Evolutionary conservation across 2,329 filamentous ascomycete genomes (phyloP).

Genomic region (Colletotrichum horii): DNA sequence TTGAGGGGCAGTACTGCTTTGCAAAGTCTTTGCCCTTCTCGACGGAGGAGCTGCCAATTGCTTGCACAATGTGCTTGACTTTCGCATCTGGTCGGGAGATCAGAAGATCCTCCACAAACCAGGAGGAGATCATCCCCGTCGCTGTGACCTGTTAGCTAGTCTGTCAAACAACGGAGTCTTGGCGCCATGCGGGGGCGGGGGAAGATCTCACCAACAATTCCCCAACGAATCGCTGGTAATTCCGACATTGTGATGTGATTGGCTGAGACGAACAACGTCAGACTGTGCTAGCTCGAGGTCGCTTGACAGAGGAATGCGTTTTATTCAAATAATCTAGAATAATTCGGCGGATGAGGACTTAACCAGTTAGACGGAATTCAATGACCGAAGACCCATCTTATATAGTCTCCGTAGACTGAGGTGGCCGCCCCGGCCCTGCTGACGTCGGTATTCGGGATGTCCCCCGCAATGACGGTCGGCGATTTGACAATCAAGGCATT

Average conservation of each 20-base stretch:
- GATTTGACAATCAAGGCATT: neutral
- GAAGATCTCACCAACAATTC: slow-evolving; percentile 28
- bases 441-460: neutral
- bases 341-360: neutral
- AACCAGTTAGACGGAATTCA: neutral
- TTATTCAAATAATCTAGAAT: neutral
- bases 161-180: neutral
- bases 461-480: neutral
- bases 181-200: neutral
- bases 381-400: neutral
- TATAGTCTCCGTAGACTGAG: neutral
- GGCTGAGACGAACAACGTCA: neutral
- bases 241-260: neutral
- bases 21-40: slow-evolving; percentile 44
- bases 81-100: slow-evolving; percentile 38
- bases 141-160: slow-evolving; percentile 11
- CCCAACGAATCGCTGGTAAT: slow-evolving; percentile 34
- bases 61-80: slow-evolving; percentile 45
- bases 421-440: neutral
- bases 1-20: slow-evolving; percentile 31
- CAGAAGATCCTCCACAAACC: slow-evolving; percentile 48
- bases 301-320: neutral
- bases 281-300: neutral
- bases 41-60: slow-evolving; percentile 44
- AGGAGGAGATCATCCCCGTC: slow-evolving; percentile 44